Percentiles rank a stretch among this genome's conserved stretches.
Evolutionary conservation across 192 early-diverging fungal species (phyloP).

Genomic region (Backusella australiensis): DNA sequence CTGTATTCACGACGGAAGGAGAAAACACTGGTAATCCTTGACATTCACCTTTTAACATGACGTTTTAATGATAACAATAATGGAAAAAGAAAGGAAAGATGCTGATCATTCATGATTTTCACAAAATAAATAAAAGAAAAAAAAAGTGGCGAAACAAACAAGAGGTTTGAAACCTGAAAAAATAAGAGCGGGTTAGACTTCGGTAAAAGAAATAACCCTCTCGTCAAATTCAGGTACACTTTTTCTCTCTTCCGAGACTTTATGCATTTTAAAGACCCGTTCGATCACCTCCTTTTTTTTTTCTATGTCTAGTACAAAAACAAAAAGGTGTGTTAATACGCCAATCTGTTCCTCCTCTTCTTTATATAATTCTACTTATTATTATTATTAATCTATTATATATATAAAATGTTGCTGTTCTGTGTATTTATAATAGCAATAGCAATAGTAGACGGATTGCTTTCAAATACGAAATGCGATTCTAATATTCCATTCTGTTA

Average conservation of each 20-base stretch:
- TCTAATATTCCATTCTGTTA: neutral
- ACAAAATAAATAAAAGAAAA: too few species aligned
- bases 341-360: neutral
- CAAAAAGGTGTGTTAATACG: neutral
- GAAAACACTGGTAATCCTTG: neutral
- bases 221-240: neutral
- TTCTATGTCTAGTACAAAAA: neutral
- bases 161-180: neutral
- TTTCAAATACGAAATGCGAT: neutral
- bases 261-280: conserved; percentile 6
- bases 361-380: neutral
- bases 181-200: neutral
- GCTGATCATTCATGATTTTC: neutral
- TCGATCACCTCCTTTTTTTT: conserved; percentile 1
- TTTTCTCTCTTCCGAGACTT: neutral
- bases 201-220: conserved; percentile 6
- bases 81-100: neutral
- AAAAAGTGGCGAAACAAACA: conserved; percentile 1
- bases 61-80: neutral
- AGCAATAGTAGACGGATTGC: neutral
- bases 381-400: neutral
- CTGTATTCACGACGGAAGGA: neutral
- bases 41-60: neutral
- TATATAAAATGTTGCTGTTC: neutral
- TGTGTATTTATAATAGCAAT: neutral